Percentiles rank a stretch among this genome's conserved stretches.
Conservation (phyloP, 2,329 filamentous ascomycete species). For the Aschersonia sp. region DNA sequence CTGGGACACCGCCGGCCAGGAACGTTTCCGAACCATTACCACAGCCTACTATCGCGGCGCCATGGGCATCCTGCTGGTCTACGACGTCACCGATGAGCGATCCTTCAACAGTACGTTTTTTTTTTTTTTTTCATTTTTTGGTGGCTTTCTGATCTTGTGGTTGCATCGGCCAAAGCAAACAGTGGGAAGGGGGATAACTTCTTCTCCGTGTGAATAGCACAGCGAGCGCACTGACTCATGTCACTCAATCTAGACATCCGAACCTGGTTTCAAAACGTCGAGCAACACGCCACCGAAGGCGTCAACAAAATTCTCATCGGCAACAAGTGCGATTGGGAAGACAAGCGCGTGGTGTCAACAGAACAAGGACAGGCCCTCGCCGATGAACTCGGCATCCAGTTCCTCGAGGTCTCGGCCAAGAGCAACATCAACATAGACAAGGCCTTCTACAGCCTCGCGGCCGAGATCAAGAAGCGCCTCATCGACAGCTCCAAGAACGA, state of each 20-base stretch:
- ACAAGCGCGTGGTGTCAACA: conserved; percentile 88
- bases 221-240: neutral
- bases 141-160: too few relatives aligned
- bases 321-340: conserved; percentile 99
- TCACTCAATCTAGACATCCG: conserved; percentile 59
- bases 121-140: too few relatives aligned
- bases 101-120: conserved; percentile 73
- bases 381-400: conserved; percentile 91
- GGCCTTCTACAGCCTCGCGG: conserved; percentile 88
- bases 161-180: too few relatives aligned
- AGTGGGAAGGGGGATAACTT: too few relatives aligned
- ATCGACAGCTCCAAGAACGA: conserved; percentile 82
- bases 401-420: conserved; percentile 97
- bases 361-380: conserved; percentile 88
- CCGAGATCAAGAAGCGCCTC: conserved; percentile 96
- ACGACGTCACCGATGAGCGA: conserved; percentile 94
- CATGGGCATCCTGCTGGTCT: conserved; percentile 95
- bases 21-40: conserved; percentile 96
- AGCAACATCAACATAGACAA: conserved; percentile 99
- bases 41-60: conserved; percentile 97
- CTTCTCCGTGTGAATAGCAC: too few relatives aligned
- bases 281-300: conserved; percentile 94
- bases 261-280: conserved; percentile 98
- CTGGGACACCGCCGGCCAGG: conserved; percentile 97
- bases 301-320: conserved; percentile 99